phyloP scores from a whole-genome alignment of 805 yeast species.

The Schwanniomyces sp. region DNA sequence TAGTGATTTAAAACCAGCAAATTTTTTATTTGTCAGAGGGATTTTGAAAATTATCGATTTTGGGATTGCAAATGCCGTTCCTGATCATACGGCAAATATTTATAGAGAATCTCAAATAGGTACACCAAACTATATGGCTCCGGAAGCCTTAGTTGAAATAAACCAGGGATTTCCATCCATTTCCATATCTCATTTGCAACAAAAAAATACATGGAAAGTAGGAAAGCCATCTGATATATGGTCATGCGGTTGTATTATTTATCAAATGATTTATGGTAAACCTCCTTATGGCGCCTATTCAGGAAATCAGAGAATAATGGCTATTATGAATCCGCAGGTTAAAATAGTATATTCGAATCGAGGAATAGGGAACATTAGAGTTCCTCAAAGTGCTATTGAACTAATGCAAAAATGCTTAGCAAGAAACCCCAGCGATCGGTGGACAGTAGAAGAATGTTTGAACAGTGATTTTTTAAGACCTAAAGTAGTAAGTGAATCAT shows the following conservation, averaged over 20 bases:
- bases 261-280: conserved; percentile 91
- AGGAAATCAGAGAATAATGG: conserved; percentile 75
- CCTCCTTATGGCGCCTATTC: conserved; percentile 85
- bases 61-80: conserved; percentile 93
- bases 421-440: conserved; percentile 67
- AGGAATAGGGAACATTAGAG: conserved; percentile 60
- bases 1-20: conserved; percentile 72
- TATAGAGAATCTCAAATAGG: conserved; percentile 92
- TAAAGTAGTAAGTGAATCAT: conserved; percentile 62
- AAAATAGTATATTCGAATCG: conserved; percentile 63
- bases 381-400: conserved; percentile 69
- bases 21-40: conserved; percentile 80
- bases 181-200: conserved; percentile 8
- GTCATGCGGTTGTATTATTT: conserved; percentile 96
- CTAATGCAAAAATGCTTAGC: conserved; percentile 70
- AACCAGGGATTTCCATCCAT: conserved; percentile 30
- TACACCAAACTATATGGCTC: conserved; percentile 97
- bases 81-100: conserved; percentile 87
- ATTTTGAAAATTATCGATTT: conserved; percentile 86
- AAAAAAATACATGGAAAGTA: conserved; percentile 59
- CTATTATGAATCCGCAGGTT: conserved; percentile 83
- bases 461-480: conserved; percentile 71
- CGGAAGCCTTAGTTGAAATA: conserved; percentile 80
- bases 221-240: conserved; percentile 96
- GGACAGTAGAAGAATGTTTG: conserved; percentile 63